These are phyloP conservation scores for Neolecta irregularis DNA, from an alignment of 1,139 yeast species.

Conservation along the genomic window DNA sequence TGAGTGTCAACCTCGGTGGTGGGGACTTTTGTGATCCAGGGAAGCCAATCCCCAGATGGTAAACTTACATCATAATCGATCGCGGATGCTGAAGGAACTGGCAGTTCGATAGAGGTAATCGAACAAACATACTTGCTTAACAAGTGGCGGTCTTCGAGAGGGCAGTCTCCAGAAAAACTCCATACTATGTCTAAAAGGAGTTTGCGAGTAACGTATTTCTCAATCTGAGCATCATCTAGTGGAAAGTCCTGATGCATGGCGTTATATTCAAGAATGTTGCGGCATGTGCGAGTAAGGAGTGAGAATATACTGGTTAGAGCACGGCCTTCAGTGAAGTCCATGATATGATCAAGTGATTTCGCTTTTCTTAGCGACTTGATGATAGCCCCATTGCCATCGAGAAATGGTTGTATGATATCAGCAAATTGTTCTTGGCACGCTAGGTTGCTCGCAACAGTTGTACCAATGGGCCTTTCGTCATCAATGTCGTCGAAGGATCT, in stretches of 20 bases:
- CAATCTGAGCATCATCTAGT: conserved; percentile 19
- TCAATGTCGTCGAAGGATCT: conserved; percentile 20
- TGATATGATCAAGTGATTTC: conserved; percentile 32
- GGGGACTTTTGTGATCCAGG: conserved; percentile 34
- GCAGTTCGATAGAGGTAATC: conserved; percentile 12
- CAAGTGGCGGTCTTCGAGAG: conserved; percentile 26
- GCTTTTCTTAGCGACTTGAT: conserved; percentile 19
- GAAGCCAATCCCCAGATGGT: conserved; percentile 37
- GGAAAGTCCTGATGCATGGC: conserved; percentile 19
- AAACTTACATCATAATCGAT: conserved; percentile 36
- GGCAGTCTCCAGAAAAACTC: conserved; percentile 56
- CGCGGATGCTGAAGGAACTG: conserved; percentile 5
- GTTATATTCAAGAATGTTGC: conserved; percentile 16
- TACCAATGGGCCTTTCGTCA: conserved; percentile 19
- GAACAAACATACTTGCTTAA: conserved; percentile 28
- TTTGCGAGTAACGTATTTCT: conserved; percentile 27
- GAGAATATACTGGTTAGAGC: conserved; percentile 29
- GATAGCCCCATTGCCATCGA: conserved; percentile 1
- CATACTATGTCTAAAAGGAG: conserved; percentile 39
- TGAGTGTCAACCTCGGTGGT: conserved; percentile 42
- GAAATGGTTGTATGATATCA: neutral
- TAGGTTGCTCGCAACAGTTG: conserved; percentile 3
- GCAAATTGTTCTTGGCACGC: conserved; percentile 9
- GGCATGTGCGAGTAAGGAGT: conserved; percentile 19
- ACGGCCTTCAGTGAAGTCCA: conserved; percentile 34